Conservation (phyloP, 371 early-diverging fungal species). For the Zychaea mexicana region DNA sequence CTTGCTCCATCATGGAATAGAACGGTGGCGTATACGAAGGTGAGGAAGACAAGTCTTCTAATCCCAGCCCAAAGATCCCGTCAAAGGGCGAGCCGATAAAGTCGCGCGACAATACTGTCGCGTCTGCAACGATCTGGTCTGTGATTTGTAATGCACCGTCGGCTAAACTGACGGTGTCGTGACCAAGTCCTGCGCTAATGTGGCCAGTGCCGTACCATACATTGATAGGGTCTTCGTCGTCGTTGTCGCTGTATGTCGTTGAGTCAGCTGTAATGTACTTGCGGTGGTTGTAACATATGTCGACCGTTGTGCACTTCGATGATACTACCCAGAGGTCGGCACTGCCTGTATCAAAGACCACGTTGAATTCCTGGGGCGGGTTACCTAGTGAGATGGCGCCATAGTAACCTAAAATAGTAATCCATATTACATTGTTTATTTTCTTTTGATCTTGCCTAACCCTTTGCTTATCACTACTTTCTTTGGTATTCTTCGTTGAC, state of each 20-base stretch:
- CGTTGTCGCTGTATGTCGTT: slow-evolving; percentile 5
- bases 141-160: slow-evolving; percentile 36
- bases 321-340: slow-evolving; percentile 91
- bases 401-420: slow-evolving; percentile 50
- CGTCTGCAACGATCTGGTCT: slow-evolving; percentile 55
- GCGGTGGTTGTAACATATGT: slow-evolving; percentile 35
- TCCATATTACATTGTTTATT: no score
- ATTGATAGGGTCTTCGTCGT: slow-evolving; percentile 28
- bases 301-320: slow-evolving; percentile 79
- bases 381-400: slow-evolving; percentile 66
- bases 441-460: no score
- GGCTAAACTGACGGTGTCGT: slow-evolving; percentile 56
- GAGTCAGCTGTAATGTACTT: slow-evolving; percentile 20
- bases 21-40: slow-evolving; percentile 61
- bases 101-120: slow-evolving; percentile 52
- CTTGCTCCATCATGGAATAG: slow-evolving; percentile 68
- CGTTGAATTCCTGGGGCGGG: slow-evolving; percentile 67
- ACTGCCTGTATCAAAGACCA: slow-evolving; percentile 81
- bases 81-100: slow-evolving; percentile 65
- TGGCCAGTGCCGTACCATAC: slow-evolving; percentile 72
- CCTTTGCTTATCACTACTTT: no score
- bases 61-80: slow-evolving; percentile 73
- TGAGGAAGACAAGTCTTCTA: slow-evolving; percentile 54
- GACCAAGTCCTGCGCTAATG: slow-evolving; percentile 46
- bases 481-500: no score